Base-by-base conservation (phyloP, 495 filamentous ascomycete genomes). In the Pseudotulostoma volvatum region DNA sequence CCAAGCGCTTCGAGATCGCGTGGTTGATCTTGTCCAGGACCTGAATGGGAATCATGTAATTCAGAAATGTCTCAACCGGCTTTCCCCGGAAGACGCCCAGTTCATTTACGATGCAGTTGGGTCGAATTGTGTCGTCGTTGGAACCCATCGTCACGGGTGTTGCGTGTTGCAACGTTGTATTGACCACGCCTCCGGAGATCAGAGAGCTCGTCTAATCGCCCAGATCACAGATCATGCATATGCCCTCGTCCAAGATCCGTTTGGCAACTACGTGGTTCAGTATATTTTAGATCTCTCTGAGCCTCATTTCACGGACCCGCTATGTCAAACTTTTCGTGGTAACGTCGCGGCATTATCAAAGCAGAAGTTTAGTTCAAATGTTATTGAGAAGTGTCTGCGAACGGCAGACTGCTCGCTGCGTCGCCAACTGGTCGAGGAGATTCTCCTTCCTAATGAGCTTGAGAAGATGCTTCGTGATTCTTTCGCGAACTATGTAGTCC, bases 361-460 rank as follows among this genome's bases (percentile, higher is more conserved):
- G 60, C 92, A 96, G 58, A 97, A 97, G 59, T 97, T 97, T 64
- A 94, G 86, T 65, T 95, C 88, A 39, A 97, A 97, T 50, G 90
- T 97, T 36, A 84, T 97, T 41, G 90, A 97, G 62, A 96, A 96
- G 59, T 93, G 87, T 53, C 73, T 97, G 34, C 84, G 88, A 18
- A 86, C 79, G 50, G 76, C 84, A 1, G 71, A 77, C 31, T 51
- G 66, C 3, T 56, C 60, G 3, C 76, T 79, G 31, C 84, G 80
- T 48, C 80, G 83, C 46, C 68, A 77, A 44, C 73, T 97, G 60
- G 79, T 93, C 39, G 71, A 79, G 13, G 88, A 95, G 66, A 76
- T 96, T 47, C 63, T 92, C 18, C 50, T 59, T 18, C 70, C 77
- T 0, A 63, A 63, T 16, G 86, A 94, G 55, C 74, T 97, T 18